A percentile compares a stretch with the other conserved stretches of the same genome.
These are phyloP conservation scores for Daldinia loculata DNA, from an alignment of 495 filamentous ascomycete species.

Conservation along the genomic window DNA sequence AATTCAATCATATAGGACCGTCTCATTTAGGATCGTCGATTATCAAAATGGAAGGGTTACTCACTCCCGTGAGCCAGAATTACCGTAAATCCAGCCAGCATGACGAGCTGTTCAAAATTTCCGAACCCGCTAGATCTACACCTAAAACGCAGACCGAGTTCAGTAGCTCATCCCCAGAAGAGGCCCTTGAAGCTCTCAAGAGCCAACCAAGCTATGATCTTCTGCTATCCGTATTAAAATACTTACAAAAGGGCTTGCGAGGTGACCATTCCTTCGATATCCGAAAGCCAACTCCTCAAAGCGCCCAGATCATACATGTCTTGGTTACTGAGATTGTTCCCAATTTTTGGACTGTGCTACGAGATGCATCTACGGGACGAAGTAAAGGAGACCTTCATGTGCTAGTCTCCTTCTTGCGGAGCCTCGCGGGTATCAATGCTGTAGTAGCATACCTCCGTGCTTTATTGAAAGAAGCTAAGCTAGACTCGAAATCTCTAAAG, in stretches of 20 bases:
- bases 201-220: slow-evolving; percentile 69
- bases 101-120: slow-evolving; percentile 33
- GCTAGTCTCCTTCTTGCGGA: slow-evolving; percentile 74
- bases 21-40: background rate
- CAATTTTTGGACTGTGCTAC: slow-evolving; percentile 76
- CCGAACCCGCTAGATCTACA: slow-evolving; percentile 10
- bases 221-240: slow-evolving; percentile 62
- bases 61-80: slow-evolving; percentile 58
- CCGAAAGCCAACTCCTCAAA: slow-evolving; percentile 66
- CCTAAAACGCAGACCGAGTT: slow-evolving; percentile 25
- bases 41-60: slow-evolving; percentile 58
- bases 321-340: slow-evolving; percentile 75
- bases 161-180: slow-evolving; percentile 56
- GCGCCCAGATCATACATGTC: slow-evolving; percentile 73
- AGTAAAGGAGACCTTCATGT: slow-evolving; percentile 44
- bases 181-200: slow-evolving; percentile 69
- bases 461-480: slow-evolving; percentile 55
- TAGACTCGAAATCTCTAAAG: slow-evolving; percentile 46
- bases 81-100: slow-evolving; percentile 45
- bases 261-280: slow-evolving; percentile 63
- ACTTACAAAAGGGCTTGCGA: slow-evolving; percentile 55
- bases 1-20: slow-evolving; percentile 8
- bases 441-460: slow-evolving; percentile 69
- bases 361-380: slow-evolving; percentile 52
- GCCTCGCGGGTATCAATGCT: slow-evolving; percentile 75